Percentiles rank a stretch among this genome's conserved stretches.
These are phyloP conservation scores for Setomelanomma holmii DNA, from an alignment of 2,329 filamentous ascomycete species.

Conservation along the genomic window DNA sequence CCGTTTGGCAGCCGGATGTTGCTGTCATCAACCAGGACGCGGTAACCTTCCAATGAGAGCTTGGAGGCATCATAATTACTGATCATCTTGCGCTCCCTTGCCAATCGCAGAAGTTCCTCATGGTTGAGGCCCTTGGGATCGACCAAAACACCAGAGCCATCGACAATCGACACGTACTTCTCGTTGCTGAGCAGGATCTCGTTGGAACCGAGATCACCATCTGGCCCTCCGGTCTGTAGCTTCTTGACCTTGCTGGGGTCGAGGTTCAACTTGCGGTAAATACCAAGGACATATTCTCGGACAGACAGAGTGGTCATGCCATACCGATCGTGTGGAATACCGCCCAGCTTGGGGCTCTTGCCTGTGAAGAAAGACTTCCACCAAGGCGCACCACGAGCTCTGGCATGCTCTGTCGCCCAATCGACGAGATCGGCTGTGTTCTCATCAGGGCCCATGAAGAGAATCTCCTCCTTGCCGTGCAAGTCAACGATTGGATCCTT, in stretches of 20 bases:
- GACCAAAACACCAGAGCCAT: slow-evolving; percentile 92
- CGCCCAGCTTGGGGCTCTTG: slow-evolving; percentile 93
- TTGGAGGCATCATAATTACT: slow-evolving; percentile 83
- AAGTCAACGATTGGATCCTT: slow-evolving; percentile 98
- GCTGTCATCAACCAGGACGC: slow-evolving; percentile 88
- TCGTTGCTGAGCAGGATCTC: slow-evolving; percentile 96
- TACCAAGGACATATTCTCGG: slow-evolving; percentile 92
- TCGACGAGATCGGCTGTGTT: slow-evolving; percentile 97
- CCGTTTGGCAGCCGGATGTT: slow-evolving; percentile 88
- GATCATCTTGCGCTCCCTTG: slow-evolving; percentile 89
- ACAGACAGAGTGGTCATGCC: slow-evolving; percentile 98
- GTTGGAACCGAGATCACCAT: slow-evolving; percentile 96
- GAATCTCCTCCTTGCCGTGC: slow-evolving; percentile 92
- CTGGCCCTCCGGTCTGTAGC: slow-evolving; percentile 96
- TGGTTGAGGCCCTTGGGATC: slow-evolving; percentile 90
- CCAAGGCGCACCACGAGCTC: slow-evolving; percentile 87
- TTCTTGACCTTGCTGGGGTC: slow-evolving; percentile 86
- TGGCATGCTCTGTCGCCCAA: slow-evolving; percentile 97
- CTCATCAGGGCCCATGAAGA: slow-evolving; percentile 99
- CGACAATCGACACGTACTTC: slow-evolving; percentile 94
- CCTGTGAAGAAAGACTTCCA: slow-evolving; percentile 99
- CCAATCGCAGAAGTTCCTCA: slow-evolving; percentile 81
- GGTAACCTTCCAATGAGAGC: slow-evolving; percentile 86
- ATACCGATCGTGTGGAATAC: slow-evolving; percentile 94
- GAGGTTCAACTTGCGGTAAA: slow-evolving; percentile 94